phyloP scores from a whole-genome alignment of 768 basidiomycete genomes.

The Pulveroboletus sp. region DNA sequence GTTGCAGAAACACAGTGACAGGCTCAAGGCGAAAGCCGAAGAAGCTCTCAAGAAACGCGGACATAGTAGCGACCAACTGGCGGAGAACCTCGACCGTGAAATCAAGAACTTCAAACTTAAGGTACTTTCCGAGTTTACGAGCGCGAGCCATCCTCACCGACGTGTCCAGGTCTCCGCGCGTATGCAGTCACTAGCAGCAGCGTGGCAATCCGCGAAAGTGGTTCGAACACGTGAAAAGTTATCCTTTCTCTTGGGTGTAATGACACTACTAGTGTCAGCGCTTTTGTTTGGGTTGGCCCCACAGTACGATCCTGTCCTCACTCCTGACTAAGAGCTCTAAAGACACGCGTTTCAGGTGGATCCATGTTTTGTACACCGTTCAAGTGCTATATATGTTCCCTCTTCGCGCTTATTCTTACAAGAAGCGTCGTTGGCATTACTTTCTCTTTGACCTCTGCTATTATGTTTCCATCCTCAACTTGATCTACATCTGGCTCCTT shows the following conservation, averaged over 20 bases:
- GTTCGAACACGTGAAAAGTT: conserved; percentile 79
- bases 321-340: conserved; percentile 3
- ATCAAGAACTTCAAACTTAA: conserved; percentile 82
- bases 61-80: conserved; percentile 54
- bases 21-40: conserved; percentile 77
- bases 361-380: conserved; percentile 82
- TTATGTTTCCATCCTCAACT: conserved; percentile 87
- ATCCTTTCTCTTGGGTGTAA: conserved; percentile 92
- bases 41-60: conserved; percentile 66
- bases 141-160: conserved; percentile 5
- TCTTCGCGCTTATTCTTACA: conserved; percentile 79
- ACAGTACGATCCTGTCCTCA: conserved; percentile 47
- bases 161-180: conserved; percentile 65
- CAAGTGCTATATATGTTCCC: conserved; percentile 79
- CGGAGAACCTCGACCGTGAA: conserved; percentile 82
- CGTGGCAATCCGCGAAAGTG: conserved; percentile 93
- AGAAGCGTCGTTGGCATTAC: conserved; percentile 91
- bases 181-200: conserved; percentile 68
- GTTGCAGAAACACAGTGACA: conserved; percentile 82
- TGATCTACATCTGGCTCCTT: conserved; percentile 88
- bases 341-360: conserved; percentile 52
- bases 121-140: conserved; percentile 39
- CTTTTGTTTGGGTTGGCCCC: conserved; percentile 87
- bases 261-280: conserved; percentile 80
- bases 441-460: conserved; percentile 93